Conservation (phyloP, 148 eudicot species). For the Fagopyrum esculentum region DNA sequence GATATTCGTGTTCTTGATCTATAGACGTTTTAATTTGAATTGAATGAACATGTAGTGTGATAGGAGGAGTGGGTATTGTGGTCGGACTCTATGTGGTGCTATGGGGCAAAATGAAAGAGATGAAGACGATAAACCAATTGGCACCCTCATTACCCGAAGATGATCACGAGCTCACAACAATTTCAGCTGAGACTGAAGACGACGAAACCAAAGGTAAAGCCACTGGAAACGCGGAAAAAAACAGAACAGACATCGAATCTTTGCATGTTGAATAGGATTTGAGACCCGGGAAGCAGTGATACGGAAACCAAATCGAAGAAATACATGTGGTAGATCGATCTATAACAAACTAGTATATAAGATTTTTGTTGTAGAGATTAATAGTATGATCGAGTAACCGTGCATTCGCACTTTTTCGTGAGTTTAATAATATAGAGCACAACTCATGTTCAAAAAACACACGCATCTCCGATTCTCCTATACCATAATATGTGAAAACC, state of each 20-base stretch:
- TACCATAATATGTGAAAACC: background rate
- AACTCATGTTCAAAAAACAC: background rate
- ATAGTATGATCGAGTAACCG: background rate
- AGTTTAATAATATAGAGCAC: background rate
- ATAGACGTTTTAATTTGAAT: background rate
- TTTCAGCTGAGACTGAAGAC: background rate
- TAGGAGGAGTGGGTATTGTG: constrained; percentile 40
- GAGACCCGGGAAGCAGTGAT: background rate
- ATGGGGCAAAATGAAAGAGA: constrained; percentile 57
- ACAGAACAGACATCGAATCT: background rate
- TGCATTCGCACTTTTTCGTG: background rate
- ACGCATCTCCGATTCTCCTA: too few species aligned
- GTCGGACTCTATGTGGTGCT: constrained; percentile 46
- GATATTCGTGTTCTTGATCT: too few species aligned
- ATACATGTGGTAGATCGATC: background rate
- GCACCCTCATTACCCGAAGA: constrained; percentile 13
- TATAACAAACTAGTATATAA: background rate
- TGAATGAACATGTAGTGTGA: constrained; percentile 20
- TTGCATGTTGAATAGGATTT: background rate
- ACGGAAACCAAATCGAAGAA: background rate
- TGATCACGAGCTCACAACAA: constrained; percentile 3
- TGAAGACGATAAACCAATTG: constrained; percentile 24
- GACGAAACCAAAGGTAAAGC: background rate
- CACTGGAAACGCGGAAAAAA: background rate
- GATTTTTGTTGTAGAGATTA: background rate